Base-by-base conservation (phyloP, 371 early-diverging fungal genomes). In the Mortierella sp. region DNA sequence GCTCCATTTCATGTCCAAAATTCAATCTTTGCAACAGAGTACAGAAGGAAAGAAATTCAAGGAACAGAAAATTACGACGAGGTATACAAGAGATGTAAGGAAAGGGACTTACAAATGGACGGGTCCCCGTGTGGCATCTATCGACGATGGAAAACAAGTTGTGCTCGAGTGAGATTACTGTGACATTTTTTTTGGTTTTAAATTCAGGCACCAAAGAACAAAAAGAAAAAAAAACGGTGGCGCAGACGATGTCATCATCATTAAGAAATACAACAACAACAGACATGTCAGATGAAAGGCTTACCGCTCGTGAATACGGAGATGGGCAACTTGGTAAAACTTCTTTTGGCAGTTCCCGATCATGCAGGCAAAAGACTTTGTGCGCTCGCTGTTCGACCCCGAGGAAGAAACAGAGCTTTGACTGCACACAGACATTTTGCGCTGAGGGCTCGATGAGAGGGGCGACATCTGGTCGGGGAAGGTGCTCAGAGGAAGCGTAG, bases 251-350 rank as follows among this genome's bases (percentile, higher is more conserved):
- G 39, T 9, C 19, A 34, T 4, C 22, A 24, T 4, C 4, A 31
- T 45, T 7, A 14, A 22, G 13, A 68, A 14, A n/a, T n/a, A n/a
- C n/a, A n/a, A 4, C 26, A 22, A 40, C 24, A 24, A 13, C 24
- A 4, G 14, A 39, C 14, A 50, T n/a, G n/a, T n/a, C n/a, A n/a
- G n/a, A n/a, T n/a, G n/a, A 19, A 44, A n/a, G 26, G 43, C 77
- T 67, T 73, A 81, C 81, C 92, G 88, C 77, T 92, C 91, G 76
- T 95, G 95, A 26, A 94, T 94, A 72, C 92, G 93, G 22, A 95
- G 89, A 74, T 95, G 94, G 4, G 94, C 93, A 14, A 91, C 87
- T 79, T 95, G 95, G 29, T 92, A 89, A 74, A 95, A 95, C 40
- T 91, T 86, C 79, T 93, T 92, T 69, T 79, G 86, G 76, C 95